A percentile compares a stretch with the other conserved stretches of the same genome.
Conservation (phyloP, 2,329 filamentous ascomycete genomes). For the Exophiala mesophila region DNA sequence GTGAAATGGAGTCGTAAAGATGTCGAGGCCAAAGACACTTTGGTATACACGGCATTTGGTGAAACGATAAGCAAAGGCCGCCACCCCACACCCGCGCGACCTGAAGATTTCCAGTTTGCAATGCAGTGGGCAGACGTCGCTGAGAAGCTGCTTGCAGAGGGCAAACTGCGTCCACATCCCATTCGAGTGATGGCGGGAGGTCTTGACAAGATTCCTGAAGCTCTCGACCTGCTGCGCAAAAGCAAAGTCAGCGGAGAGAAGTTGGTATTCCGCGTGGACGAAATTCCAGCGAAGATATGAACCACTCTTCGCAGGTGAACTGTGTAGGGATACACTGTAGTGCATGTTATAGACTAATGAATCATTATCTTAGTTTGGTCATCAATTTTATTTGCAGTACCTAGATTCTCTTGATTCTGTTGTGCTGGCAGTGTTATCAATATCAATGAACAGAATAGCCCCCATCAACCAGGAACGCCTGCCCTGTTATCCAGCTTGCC, state of each 20-base stretch:
- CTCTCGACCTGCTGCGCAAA: constrained; percentile 40
- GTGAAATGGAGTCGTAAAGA: constrained; percentile 30
- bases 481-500: constrained; percentile 41
- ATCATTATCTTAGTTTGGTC: too few species aligned
- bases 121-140: constrained; percentile 39
- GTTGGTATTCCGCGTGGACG: constrained; percentile 42
- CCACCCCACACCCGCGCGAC: constrained; percentile 16
- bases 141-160: constrained; percentile 38
- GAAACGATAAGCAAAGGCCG: constrained; percentile 28
- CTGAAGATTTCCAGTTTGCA: constrained; percentile 40
- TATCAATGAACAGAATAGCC: too few species aligned
- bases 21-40: constrained; percentile 30
- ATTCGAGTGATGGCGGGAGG: constrained; percentile 38
- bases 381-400: too few species aligned
- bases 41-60: constrained; percentile 35
- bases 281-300: too few species aligned
- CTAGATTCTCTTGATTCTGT: too few species aligned
- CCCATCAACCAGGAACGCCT: constrained; percentile 43
- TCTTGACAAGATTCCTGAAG: constrained; percentile 43
- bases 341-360: too few species aligned
- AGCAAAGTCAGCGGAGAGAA: constrained; percentile 46
- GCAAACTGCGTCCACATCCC: constrained; percentile 43
- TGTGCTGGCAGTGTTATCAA: too few species aligned
- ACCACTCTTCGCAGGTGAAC: too few species aligned
- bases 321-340: too few species aligned